These are phyloP conservation scores for Kluyveromyces dobzhanskii DNA, from an alignment of 805 yeast genomes.

Conservation along the genomic window DNA sequence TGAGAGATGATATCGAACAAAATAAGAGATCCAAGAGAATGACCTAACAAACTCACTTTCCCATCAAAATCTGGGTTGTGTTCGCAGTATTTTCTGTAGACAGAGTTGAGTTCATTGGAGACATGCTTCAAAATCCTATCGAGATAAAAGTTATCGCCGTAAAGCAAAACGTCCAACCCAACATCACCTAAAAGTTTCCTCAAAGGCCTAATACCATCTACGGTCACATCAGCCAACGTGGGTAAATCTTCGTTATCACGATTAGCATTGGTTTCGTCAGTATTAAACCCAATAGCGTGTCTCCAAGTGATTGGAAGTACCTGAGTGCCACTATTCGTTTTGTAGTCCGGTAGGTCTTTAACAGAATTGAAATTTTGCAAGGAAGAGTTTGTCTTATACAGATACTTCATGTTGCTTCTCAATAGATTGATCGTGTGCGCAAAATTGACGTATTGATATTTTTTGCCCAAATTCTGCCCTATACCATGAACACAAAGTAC, in stretches of 20 bases:
- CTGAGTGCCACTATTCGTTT: slow-evolving; percentile 56
- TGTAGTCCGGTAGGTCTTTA: slow-evolving; percentile 35
- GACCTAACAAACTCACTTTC: slow-evolving; percentile 76
- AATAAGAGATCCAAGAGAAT: slow-evolving; percentile 85
- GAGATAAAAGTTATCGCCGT: slow-evolving; percentile 63
- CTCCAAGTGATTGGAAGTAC: slow-evolving; percentile 92
- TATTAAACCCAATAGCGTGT: slow-evolving; percentile 56
- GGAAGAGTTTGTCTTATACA: slow-evolving; percentile 35
- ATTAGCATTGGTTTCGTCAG: slow-evolving; percentile 36
- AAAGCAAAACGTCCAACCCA: slow-evolving; percentile 71
- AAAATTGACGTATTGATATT: slow-evolving; percentile 76
- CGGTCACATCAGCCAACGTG: slow-evolving; percentile 59
- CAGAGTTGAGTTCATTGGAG: slow-evolving; percentile 51
- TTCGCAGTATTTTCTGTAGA: slow-evolving; percentile 48
- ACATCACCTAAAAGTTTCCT: slow-evolving; percentile 82
- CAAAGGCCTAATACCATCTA: slow-evolving; percentile 68
- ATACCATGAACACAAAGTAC: slow-evolving; percentile 92
- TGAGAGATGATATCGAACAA: slow-evolving; percentile 61
- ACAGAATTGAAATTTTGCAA: slow-evolving; percentile 37
- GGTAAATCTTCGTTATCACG: slow-evolving; percentile 41
- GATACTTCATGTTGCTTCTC: slow-evolving; percentile 46
- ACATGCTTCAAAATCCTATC: slow-evolving; percentile 56
- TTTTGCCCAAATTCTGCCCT: slow-evolving; percentile 78
- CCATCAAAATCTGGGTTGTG: slow-evolving; percentile 72
- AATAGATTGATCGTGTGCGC: slow-evolving; percentile 72